These are phyloP conservation scores for Sarocladium brachiariae DNA, from an alignment of 2,329 filamentous ascomycete species.

Conservation along the genomic window DNA sequence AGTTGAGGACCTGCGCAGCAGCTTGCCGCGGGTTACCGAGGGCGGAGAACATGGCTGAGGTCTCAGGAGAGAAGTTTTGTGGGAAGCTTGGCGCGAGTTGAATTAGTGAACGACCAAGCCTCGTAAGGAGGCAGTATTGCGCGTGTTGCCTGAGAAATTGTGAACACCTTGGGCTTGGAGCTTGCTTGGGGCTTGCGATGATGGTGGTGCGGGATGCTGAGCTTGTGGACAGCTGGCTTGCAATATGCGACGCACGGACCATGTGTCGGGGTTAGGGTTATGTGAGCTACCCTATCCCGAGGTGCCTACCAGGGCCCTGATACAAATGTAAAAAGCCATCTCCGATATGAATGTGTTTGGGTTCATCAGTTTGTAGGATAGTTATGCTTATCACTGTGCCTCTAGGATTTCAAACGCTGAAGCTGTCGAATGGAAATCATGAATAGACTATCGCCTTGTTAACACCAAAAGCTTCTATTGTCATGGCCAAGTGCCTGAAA, in stretches of 20 bases:
- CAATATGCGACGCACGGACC: neutral
- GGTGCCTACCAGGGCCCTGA: too few species aligned
- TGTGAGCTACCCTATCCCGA: neutral
- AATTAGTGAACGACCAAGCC: too few species aligned
- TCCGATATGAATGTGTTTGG: too few species aligned
- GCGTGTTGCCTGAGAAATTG: neutral
- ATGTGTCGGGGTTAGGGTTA: neutral
- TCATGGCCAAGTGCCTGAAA: too few species aligned
- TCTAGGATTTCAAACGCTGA: too few species aligned
- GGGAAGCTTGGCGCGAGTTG: too few species aligned
- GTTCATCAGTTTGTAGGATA: too few species aligned
- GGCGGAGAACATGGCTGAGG: conserved; percentile 53
- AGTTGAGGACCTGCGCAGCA: conserved; percentile 78
- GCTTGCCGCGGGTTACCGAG: conserved; percentile 73
- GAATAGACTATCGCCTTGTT: too few species aligned
- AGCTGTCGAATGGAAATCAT: too few species aligned
- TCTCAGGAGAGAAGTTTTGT: neutral
- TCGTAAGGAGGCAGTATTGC: conserved; percentile 1
- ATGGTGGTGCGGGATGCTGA: neutral
- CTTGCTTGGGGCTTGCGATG: neutral
- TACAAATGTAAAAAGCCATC: too few species aligned
- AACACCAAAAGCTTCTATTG: too few species aligned
- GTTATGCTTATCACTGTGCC: too few species aligned
- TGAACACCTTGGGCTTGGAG: conserved; percentile 7
- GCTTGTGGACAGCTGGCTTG: conserved; percentile 7